Conservation (phyloP, 179 eudicot genomes). For the Silene coronaria region DNA sequence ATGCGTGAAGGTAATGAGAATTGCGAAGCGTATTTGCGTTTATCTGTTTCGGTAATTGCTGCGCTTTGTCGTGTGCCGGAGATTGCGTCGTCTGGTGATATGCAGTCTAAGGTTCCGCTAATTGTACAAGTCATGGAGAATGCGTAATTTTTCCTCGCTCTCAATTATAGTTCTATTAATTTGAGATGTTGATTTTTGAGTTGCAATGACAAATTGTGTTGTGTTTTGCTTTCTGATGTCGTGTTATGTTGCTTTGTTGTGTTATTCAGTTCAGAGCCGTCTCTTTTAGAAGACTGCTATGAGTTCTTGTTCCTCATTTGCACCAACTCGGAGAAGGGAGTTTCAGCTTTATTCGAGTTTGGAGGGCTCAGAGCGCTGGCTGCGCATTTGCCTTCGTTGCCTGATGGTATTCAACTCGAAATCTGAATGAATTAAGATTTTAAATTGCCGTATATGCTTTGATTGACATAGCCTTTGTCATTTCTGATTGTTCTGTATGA, state of each 20-base stretch:
- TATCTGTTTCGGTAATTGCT: slow-evolving; percentile 58
- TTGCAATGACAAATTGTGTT: no score
- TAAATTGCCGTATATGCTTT: not conserved
- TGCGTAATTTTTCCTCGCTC: slow-evolving; percentile 32
- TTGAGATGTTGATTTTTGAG: not conserved
- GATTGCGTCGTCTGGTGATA: slow-evolving; percentile 63
- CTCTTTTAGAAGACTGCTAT: slow-evolving; percentile 54
- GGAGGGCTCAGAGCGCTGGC: slow-evolving; percentile 61
- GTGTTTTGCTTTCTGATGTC: not conserved
- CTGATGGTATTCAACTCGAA: slow-evolving; percentile 47
- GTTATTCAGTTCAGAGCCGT: slow-evolving; percentile 41
- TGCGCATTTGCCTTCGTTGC: slow-evolving; percentile 44
- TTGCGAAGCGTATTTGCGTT: slow-evolving; percentile 57
- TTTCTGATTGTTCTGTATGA: not conserved
- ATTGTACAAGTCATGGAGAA: slow-evolving; percentile 56
- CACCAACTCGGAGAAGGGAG: slow-evolving; percentile 47
- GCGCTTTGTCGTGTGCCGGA: slow-evolving; percentile 68
- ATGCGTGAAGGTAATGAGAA: slow-evolving; percentile 53
- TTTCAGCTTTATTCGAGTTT: slow-evolving; percentile 37
- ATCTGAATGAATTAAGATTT: not conserved
- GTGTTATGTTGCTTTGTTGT: not conserved
- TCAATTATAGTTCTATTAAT: not conserved
- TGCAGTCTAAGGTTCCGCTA: slow-evolving; percentile 54
- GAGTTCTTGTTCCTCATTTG: slow-evolving; percentile 57
- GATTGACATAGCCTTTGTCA: not conserved